Conservation (phyloP, 164 flowering plant genomes). For the Magnolia officinalis region DNA sequence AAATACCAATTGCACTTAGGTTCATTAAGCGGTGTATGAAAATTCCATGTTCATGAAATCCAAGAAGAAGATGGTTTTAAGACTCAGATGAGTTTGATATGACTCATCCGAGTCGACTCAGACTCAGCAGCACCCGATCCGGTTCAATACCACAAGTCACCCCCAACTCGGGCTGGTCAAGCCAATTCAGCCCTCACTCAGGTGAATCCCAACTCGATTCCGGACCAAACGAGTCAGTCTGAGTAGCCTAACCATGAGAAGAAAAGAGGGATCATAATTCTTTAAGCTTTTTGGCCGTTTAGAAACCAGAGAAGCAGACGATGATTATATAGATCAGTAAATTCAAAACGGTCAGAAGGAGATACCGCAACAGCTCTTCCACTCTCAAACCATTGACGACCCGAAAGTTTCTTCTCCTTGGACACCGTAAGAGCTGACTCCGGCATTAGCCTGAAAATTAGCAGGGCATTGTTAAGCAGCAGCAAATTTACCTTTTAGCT, state of each 20-base stretch:
- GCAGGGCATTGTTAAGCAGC: background rate
- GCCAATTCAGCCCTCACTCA: too few relatives aligned
- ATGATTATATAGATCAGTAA: background rate
- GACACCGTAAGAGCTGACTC: slow-evolving; percentile 79
- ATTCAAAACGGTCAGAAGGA: background rate
- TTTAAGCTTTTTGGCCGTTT: background rate
- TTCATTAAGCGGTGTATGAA: background rate
- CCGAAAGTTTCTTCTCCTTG: slow-evolving; percentile 89
- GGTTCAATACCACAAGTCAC: too few relatives aligned
- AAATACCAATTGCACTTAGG: background rate
- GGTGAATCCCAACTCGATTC: too few relatives aligned
- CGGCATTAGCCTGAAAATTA: slow-evolving; percentile 69
- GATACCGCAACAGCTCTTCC: slow-evolving; percentile 67
- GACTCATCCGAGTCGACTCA: too few relatives aligned
- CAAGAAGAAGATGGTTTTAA: background rate
- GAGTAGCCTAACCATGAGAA: too few relatives aligned
- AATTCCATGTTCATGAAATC: background rate
- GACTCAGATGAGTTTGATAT: too few relatives aligned
- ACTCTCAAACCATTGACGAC: slow-evolving; percentile 97
- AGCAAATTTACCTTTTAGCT: background rate
- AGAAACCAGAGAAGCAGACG: background rate
- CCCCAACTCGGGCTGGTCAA: too few relatives aligned
- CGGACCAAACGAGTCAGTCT: too few relatives aligned
- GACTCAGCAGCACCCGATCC: too few relatives aligned
- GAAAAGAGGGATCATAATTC: too few relatives aligned